Evolutionary conservation across 2,329 filamentous ascomycete genomes (phyloP).

Genomic region (Penicillium frequentans): DNA sequence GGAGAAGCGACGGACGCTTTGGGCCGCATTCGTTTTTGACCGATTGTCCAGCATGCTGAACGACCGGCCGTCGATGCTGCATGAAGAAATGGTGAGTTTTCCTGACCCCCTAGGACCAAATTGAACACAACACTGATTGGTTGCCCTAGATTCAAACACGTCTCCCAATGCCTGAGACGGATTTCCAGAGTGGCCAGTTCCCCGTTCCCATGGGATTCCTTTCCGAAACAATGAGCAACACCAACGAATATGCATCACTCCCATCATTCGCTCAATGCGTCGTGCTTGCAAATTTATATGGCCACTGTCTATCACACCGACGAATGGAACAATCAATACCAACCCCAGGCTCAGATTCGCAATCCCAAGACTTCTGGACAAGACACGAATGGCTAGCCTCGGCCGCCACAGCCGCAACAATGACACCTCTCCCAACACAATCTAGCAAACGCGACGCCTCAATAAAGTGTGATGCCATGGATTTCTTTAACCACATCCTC

Average conservation of each 20-base stretch:
- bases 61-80: constrained; percentile 3
- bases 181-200: not conserved
- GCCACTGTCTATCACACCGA: constrained; percentile 1
- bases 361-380: constrained; percentile 6
- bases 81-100: constrained; percentile 3
- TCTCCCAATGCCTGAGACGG: constrained; percentile 2
- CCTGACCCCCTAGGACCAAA: not conserved
- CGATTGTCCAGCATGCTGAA: constrained; percentile 5
- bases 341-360: not conserved
- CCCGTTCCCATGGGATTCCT: constrained; percentile 2
- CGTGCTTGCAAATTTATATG: not conserved
- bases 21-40: constrained; percentile 7
- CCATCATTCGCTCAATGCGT: constrained; percentile 5
- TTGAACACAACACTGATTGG: not conserved
- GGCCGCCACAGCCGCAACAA: not conserved
- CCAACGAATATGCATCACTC: not conserved
- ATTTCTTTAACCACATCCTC: not conserved
- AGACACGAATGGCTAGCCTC: constrained; percentile 3
- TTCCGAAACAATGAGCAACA: not conserved
- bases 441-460: not conserved
- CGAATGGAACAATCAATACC: not conserved
- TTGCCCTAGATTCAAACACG: constrained; percentile 1
- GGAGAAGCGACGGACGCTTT: constrained; percentile 3
- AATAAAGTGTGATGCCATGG: not conserved
- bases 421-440: not conserved